These are phyloP conservation scores for Anthracocystis setariae DNA, from an alignment of 1,284 basidiomycete species.

Conservation along the genomic window DNA sequence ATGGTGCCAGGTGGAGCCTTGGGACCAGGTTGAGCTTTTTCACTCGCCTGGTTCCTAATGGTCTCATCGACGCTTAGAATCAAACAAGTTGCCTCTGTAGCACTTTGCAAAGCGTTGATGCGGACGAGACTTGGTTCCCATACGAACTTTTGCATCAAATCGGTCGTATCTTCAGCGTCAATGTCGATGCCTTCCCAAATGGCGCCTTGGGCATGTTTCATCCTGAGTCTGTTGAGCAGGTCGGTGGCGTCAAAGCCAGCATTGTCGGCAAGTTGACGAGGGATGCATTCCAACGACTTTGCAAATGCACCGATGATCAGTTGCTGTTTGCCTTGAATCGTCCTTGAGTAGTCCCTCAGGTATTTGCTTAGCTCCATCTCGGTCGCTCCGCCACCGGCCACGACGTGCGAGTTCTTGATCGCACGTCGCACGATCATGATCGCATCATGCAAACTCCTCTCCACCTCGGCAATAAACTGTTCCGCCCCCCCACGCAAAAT, in stretches of 20 bases:
- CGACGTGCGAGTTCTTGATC: conserved; percentile 92
- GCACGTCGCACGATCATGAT: conserved; percentile 99
- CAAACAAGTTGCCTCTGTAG: conserved; percentile 93
- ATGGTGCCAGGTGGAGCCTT: conserved; percentile 63
- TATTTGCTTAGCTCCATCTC: conserved; percentile 98
- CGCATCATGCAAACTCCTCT: conserved; percentile 95
- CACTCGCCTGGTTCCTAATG: conserved; percentile 61
- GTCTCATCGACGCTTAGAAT: conserved; percentile 72
- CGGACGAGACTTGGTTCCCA: conserved; percentile 98
- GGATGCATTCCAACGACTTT: conserved; percentile 95
- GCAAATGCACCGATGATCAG: conserved; percentile 95
- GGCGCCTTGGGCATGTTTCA: conserved; percentile 88
- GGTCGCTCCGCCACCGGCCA: conserved; percentile 95
- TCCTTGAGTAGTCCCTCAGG: conserved; percentile 87
- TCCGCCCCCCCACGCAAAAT: conserved; percentile 95
- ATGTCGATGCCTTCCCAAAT: conserved; percentile 96
- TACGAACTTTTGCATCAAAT: conserved; percentile 95
- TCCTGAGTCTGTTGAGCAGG: conserved; percentile 94
- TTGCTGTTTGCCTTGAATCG: conserved; percentile 95
- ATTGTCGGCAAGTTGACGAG: conserved; percentile 97
- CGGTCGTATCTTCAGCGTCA: conserved; percentile 83
- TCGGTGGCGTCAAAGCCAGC: conserved; percentile 98
- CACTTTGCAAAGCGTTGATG: conserved; percentile 91
- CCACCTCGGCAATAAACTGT: conserved; percentile 98
- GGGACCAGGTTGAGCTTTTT: conserved; percentile 56